Conservation (phyloP, 2,329 filamentous ascomycete species). For the Zasmidium cellare region DNA sequence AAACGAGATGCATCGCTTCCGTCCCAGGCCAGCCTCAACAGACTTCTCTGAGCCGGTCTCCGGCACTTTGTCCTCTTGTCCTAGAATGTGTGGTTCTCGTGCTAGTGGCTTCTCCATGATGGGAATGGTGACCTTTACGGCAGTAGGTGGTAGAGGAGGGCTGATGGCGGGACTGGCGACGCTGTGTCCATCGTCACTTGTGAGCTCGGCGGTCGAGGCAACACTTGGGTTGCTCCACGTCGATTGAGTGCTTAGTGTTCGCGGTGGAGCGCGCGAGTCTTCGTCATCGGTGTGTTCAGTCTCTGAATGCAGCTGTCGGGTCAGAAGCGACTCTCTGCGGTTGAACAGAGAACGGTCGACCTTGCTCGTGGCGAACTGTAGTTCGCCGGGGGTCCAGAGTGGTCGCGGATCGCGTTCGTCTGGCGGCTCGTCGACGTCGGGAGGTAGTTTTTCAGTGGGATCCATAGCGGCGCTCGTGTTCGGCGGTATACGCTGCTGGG, state of each 20-base stretch:
- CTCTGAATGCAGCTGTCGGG: conserved; percentile 70
- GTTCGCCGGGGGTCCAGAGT: conserved; percentile 13
- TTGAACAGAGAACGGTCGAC: conserved; percentile 49
- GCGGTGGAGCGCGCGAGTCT: conserved; percentile 29
- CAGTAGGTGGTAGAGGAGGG: conserved; percentile 69
- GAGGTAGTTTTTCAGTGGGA: conserved; percentile 60
- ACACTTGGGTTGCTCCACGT: conserved; percentile 78
- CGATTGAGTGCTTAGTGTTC: conserved; percentile 58
- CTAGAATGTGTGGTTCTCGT: conserved; percentile 38
- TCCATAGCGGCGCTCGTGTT: conserved; percentile 28
- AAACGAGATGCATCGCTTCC: conserved; percentile 90
- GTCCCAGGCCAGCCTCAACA: conserved; percentile 64
- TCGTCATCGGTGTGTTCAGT: conserved; percentile 45
- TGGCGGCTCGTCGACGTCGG: conserved; percentile 87
- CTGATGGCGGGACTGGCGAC: conserved; percentile 85
- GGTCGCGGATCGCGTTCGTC: conserved; percentile 50
- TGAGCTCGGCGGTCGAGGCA: conserved; percentile 84
- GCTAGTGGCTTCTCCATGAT: conserved; percentile 42
- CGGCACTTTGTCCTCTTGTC: conserved; percentile 36
- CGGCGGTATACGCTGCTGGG: conserved; percentile 15
- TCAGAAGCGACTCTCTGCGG: conserved; percentile 79
- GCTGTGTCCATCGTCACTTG: conserved; percentile 77
- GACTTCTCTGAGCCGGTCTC: conserved; percentile 50
- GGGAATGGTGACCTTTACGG: conserved; percentile 39
- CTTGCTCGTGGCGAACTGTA: conserved; percentile 37